Evolutionary conservation across 495 filamentous ascomycete genomes (phyloP), one percentile per base, ranked within the genome.

Genomic region (Evernia prunastri): DNA sequence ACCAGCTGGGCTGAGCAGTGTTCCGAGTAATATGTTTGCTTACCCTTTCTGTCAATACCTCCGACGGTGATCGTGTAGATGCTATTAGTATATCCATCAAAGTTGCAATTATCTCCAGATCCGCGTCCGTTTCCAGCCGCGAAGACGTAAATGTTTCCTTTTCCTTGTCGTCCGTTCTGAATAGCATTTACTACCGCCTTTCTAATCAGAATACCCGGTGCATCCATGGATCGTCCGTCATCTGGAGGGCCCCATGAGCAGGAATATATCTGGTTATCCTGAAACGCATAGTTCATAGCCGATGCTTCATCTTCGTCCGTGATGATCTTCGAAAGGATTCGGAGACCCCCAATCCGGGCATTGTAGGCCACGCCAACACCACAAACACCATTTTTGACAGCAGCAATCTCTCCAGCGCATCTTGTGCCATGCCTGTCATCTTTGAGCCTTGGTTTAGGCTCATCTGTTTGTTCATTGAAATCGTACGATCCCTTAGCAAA

Each of bases 21-120:
- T 75, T 98, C 94, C 3, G 93, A 96, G 74, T 98, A 98, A 67
- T 88, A 89, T 2, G 92, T 91, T 72, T 97, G 93, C 8, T 80
- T 74, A 18, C 92, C 92, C 69, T 89, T 85, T 56, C 90, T 78
- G 72, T 96, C 93, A 70, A 98, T 87, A 37, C 93, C 94, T 25
- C 95, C 94, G 37, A 97, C 92, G 3, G 92, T 96, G 69, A 98
- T 91, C 71, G 90, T 96, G 81, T 97, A 98, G 63, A 98, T 98
- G 71, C 91, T 96, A 77, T 98, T 98, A 67, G 95, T 97, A 74
- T 98, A 98, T 15, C 94, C 94, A 72, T 98, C 94, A 70, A 97
- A 98, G 72, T 98, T 98, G 83, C 94, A 98, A 76, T 98, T 97
- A 72, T 98, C 94, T 47, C 88, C 92, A 56, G 71, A 81, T n/a